A percentile compares a stretch with the other conserved stretches of the same genome.
These are phyloP conservation scores for Oenanthe javanica DNA, from an alignment of 140 eudicot species.

Conservation along the genomic window DNA sequence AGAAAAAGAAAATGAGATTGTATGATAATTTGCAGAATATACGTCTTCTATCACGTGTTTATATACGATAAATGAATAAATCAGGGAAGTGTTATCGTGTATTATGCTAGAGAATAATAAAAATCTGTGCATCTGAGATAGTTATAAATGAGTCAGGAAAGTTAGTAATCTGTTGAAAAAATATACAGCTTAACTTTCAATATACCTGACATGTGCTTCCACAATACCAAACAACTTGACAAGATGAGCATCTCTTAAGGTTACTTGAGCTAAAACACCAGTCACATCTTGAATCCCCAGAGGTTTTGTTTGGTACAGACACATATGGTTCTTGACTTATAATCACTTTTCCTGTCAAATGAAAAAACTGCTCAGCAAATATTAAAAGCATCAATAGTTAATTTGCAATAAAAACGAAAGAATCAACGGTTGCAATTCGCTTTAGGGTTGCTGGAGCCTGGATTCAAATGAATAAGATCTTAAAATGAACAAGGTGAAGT, in stretches of 20 bases:
- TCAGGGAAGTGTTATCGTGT: background rate
- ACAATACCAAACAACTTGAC: conserved; percentile 85
- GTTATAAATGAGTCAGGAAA: background rate
- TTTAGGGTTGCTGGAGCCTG: too few relatives aligned
- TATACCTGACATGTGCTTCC: conserved; percentile 87
- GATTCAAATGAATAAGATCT: too few relatives aligned
- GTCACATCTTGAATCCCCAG: conserved; percentile 51
- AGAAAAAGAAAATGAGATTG: too few relatives aligned
- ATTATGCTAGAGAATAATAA: background rate
- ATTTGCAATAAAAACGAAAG: background rate
- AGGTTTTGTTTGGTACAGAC: conserved; percentile 63
- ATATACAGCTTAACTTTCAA: background rate
- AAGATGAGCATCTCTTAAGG: conserved; percentile 80
- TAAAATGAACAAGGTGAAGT: too few relatives aligned
- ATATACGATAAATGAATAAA: background rate
- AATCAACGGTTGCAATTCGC: background rate
- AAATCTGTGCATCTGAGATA: background rate
- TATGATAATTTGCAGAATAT: background rate
- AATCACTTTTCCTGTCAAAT: conserved; percentile 58
- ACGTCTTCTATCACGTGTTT: background rate
- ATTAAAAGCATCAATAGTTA: background rate
- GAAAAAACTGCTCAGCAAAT: background rate
- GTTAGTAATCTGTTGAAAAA: background rate
- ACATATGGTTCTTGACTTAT: conserved; percentile 75
- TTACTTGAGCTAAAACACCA: conserved; percentile 59